phyloP scores from a whole-genome alignment of 768 basidiomycete genomes.

The Leccinum sublutescens region DNA sequence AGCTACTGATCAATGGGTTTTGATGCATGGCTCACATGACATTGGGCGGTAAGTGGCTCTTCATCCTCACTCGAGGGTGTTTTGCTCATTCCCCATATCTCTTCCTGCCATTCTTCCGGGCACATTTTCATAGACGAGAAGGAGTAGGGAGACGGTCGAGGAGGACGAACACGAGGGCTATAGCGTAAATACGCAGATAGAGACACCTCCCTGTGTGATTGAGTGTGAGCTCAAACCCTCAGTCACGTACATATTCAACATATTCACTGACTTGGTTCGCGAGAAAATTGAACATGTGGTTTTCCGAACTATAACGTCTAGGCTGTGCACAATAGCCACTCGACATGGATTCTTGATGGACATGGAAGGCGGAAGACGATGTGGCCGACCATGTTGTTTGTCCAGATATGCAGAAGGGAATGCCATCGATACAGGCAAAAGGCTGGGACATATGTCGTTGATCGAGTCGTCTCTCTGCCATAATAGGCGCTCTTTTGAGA shows the following conservation, averaged over 20 bases:
- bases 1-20: not conserved
- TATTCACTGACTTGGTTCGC: slow-evolving; percentile 21
- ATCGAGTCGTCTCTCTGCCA: slow-evolving; percentile 21
- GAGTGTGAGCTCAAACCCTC: slow-evolving; percentile 1
- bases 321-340: slow-evolving; percentile 24
- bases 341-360: slow-evolving; percentile 24
- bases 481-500: slow-evolving; percentile 25
- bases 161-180: slow-evolving; percentile 32
- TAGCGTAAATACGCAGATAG: slow-evolving; percentile 28
- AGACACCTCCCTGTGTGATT: slow-evolving; percentile 17
- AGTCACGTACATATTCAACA: not conserved
- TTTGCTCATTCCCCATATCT: slow-evolving; percentile 30
- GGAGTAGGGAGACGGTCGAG: slow-evolving; percentile 25
- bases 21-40: slow-evolving; percentile 26
- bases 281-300: slow-evolving; percentile 18
- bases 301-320: slow-evolving; percentile 27
- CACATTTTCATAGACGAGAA: slow-evolving; percentile 26
- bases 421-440: slow-evolving; percentile 30
- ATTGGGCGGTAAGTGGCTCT: slow-evolving; percentile 22
- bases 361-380: slow-evolving; percentile 33
- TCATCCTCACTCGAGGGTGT: slow-evolving; percentile 2
- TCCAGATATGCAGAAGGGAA: slow-evolving; percentile 31
- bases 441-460: slow-evolving; percentile 23
- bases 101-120: slow-evolving; percentile 35
- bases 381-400: slow-evolving; percentile 14